Evolutionary conservation across 2,329 filamentous ascomycete genomes (phyloP).

Genomic region (Fusarium poae): DNA sequence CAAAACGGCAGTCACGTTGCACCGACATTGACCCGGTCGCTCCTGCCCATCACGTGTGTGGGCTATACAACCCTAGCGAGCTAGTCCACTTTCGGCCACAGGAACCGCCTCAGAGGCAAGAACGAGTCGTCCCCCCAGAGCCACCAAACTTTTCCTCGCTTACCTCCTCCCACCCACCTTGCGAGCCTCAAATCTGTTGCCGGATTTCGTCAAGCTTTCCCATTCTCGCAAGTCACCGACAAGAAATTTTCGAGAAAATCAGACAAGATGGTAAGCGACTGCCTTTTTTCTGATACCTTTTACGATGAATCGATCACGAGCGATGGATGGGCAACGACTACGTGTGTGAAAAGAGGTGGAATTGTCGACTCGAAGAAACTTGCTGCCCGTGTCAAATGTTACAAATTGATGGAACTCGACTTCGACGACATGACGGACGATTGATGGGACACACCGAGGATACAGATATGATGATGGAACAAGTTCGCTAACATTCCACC

Average conservation of each 20-base stretch:
- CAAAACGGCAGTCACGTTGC: conserved; percentile 37
- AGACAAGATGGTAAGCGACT: conserved; percentile 77
- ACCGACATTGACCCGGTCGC: conserved; percentile 41
- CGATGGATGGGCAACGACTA: conserved; percentile 40
- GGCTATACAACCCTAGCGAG: conserved; percentile 56
- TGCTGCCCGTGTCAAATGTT: conserved; percentile 36
- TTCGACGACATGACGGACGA: conserved; percentile 19
- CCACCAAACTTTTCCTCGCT: conserved; percentile 65
- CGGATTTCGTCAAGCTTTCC: conserved; percentile 67
- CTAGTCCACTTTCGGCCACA: conserved; percentile 56
- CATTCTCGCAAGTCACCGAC: conserved; percentile 62
- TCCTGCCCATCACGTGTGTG: conserved; percentile 54
- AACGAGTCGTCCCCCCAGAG: conserved; percentile 52
- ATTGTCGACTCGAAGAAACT: conserved; percentile 30
- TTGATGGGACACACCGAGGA: conserved; percentile 30
- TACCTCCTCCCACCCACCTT: conserved; percentile 62
- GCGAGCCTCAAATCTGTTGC: conserved; percentile 67
- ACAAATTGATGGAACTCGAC: conserved; percentile 37
- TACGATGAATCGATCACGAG: conserved; percentile 42
- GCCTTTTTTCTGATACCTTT: conserved; percentile 36
- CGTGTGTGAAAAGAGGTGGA: conserved; percentile 37
- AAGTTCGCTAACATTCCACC: conserved; percentile 61
- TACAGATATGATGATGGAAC: conserved; percentile 38
- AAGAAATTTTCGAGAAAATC: conserved; percentile 61
- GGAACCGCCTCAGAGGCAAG: conserved; percentile 55